Evolutionary conservation across 805 yeast genomes (phyloP).

Genomic region (Citeromyces nyonsensis): DNA sequence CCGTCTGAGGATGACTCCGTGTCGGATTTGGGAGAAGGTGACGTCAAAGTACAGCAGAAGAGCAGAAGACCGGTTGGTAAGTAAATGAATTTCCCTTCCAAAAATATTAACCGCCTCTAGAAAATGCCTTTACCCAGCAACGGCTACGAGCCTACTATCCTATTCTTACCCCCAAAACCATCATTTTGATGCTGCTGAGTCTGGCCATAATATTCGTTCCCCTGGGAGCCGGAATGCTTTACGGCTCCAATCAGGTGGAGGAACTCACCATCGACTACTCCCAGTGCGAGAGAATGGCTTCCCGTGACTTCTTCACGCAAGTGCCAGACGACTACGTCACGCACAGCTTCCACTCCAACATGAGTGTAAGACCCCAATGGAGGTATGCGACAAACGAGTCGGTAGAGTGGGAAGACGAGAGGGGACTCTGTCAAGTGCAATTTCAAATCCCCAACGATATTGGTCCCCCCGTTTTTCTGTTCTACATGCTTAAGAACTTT

Average conservation of each 20-base stretch:
- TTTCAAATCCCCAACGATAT: slow-evolving; percentile 65
- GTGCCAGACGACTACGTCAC: slow-evolving; percentile 47
- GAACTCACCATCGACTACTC: slow-evolving; percentile 68
- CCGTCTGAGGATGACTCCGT: too few species aligned
- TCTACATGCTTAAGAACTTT: slow-evolving; percentile 75
- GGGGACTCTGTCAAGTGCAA: slow-evolving; percentile 47
- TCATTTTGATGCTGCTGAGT: slow-evolving; percentile 65
- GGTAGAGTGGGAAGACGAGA: slow-evolving; percentile 24
- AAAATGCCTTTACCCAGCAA: slow-evolving; percentile 41
- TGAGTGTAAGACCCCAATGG: slow-evolving; percentile 48
- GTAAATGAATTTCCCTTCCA: too few species aligned
- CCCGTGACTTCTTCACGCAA: slow-evolving; percentile 22
- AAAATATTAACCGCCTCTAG: slow-evolving; percentile 12
- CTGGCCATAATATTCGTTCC: slow-evolving; percentile 80
- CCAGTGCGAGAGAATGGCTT: slow-evolving; percentile 39
- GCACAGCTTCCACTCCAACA: slow-evolving; percentile 37
- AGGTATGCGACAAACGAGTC: slow-evolving; percentile 25
- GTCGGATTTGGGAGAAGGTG: too few species aligned
- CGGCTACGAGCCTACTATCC: slow-evolving; percentile 48
- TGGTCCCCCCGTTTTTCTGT: slow-evolving; percentile 60
- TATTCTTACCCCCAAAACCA: slow-evolving; percentile 81
- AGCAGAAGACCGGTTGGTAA: too few species aligned
- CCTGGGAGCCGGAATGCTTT: slow-evolving; percentile 73
- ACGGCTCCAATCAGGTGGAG: slow-evolving; percentile 63
- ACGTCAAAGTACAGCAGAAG: too few species aligned